Evolutionary conservation across 208 protist species (phyloP).

Genomic region (Trypanosoma scelopori): DNA sequence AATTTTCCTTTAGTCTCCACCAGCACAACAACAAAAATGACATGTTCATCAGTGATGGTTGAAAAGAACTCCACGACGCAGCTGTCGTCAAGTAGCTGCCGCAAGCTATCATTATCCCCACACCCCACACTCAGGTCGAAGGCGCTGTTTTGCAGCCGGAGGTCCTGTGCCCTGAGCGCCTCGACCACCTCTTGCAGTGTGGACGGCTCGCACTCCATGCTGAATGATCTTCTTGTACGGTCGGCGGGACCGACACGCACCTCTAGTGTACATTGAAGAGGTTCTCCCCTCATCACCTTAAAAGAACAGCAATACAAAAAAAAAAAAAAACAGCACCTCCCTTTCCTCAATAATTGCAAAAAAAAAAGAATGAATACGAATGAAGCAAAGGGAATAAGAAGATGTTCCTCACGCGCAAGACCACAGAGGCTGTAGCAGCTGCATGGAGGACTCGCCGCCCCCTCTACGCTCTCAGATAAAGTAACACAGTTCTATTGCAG

Average conservation of each 20-base stretch:
- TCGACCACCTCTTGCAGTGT: constrained; percentile 33
- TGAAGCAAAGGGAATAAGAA: constrained; percentile 4
- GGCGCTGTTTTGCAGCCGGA: constrained; percentile 50
- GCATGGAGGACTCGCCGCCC: too few species aligned
- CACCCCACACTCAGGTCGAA: constrained; percentile 46
- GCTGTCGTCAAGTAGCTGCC: constrained; percentile 1
- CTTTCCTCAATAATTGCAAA: background rate
- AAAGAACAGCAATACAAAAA: background rate
- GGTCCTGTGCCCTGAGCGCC: constrained; percentile 54
- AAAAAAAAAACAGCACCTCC: constrained; percentile 3
- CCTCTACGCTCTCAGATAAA: too few species aligned
- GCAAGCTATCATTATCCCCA: constrained; percentile 1
- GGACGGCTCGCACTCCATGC: constrained; percentile 18
- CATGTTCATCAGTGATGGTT: background rate
- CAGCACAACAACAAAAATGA: constrained; percentile 16
- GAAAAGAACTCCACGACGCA: constrained; percentile 21
- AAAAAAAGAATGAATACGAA: constrained; percentile 6
- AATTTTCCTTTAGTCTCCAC: background rate
- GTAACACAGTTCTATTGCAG: too few species aligned
- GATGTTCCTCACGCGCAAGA: background rate
- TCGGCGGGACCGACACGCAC: constrained; percentile 39
- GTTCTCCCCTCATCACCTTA: constrained; percentile 2
- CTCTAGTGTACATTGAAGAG: constrained; percentile 41
- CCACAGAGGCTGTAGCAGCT: too few species aligned
- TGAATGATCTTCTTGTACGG: constrained; percentile 52